A percentile compares a stretch with the other conserved stretches of the same genome.
Evolutionary conservation across 1,284 basidiomycete genomes (phyloP).

Genomic region (Leccinum solheimii): DNA sequence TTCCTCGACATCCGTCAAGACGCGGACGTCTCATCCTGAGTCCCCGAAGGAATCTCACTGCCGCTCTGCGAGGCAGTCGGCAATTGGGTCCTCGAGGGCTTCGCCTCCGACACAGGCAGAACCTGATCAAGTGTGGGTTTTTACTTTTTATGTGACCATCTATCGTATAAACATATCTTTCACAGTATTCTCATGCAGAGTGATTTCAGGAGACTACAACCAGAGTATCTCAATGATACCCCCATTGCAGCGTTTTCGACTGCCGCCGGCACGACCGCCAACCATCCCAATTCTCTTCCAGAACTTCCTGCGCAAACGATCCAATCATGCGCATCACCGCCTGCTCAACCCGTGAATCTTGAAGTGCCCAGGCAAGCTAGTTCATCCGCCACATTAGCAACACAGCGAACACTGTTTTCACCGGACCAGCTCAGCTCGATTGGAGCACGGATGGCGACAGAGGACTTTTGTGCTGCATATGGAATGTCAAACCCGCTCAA

Average conservation of each 20-base stretch:
- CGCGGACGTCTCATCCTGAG: constrained; percentile 8
- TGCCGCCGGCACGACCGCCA: too few species aligned
- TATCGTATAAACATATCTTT: not conserved
- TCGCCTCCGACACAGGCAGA: constrained; percentile 41
- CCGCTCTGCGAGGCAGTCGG: constrained; percentile 34
- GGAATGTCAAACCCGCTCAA: not conserved
- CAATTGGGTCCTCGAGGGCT: constrained; percentile 11
- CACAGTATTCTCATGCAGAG: constrained; percentile 72
- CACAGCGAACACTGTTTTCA: not conserved
- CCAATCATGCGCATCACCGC: too few species aligned
- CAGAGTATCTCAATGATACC: constrained; percentile 93
- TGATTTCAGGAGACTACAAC: constrained; percentile 71
- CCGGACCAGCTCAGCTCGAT: not conserved
- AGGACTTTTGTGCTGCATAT: not conserved
- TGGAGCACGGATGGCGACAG: not conserved
- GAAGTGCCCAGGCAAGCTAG: too few species aligned
- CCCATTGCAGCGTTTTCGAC: constrained; percentile 56
- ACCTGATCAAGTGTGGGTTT: constrained; percentile 61
- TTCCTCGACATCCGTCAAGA: constrained; percentile 23
- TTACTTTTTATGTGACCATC: not conserved
- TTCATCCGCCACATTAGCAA: too few species aligned
- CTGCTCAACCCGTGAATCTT: too few species aligned
- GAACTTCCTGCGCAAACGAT: too few species aligned
- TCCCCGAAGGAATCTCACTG: constrained; percentile 22
- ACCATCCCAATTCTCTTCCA: too few species aligned